Evolutionary conservation across 495 filamentous ascomycete species (phyloP).

Genomic region (Neurospora sp.): DNA sequence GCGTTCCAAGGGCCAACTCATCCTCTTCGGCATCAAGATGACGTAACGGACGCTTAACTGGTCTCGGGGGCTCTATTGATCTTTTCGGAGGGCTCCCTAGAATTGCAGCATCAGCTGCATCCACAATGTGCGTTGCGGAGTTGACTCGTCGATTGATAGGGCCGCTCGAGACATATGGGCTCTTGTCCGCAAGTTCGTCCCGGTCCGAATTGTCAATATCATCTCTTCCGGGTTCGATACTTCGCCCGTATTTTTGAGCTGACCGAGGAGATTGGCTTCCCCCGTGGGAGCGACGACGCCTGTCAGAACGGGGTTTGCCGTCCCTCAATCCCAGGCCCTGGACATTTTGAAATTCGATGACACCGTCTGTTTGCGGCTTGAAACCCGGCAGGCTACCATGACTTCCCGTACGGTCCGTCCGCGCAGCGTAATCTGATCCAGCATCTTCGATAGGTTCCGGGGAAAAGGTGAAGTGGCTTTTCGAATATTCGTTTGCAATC

Average conservation of each 20-base stretch:
- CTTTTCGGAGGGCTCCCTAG: background rate
- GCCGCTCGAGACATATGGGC: background rate
- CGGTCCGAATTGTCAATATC: constrained; percentile 4
- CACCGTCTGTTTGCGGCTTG: background rate
- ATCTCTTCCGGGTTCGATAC: constrained; percentile 2
- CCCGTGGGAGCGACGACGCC: constrained; percentile 4
- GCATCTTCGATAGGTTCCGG: constrained; percentile 16
- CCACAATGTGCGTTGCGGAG: background rate
- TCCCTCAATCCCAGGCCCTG: background rate
- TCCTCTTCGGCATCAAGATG: background rate
- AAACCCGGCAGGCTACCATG: constrained; percentile 12
- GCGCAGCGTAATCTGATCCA: background rate
- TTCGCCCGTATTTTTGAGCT: background rate
- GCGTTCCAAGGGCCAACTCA: background rate
- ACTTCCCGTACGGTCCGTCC: constrained; percentile 1
- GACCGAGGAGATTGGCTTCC: background rate
- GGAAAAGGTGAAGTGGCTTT: background rate
- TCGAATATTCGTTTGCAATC: background rate
- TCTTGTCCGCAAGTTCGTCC: constrained; percentile 4
- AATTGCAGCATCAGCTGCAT: constrained; percentile 10
- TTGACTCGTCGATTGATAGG: background rate
- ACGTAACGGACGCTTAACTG: background rate
- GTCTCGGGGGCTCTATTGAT: background rate
- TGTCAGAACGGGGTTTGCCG: background rate
- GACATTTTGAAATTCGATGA: constrained; percentile 15